Percentiles rank a stretch among this genome's conserved stretches.
phyloP scores from a whole-genome alignment of 345 rosid species.

The Rhodamnia rubescens region DNA sequence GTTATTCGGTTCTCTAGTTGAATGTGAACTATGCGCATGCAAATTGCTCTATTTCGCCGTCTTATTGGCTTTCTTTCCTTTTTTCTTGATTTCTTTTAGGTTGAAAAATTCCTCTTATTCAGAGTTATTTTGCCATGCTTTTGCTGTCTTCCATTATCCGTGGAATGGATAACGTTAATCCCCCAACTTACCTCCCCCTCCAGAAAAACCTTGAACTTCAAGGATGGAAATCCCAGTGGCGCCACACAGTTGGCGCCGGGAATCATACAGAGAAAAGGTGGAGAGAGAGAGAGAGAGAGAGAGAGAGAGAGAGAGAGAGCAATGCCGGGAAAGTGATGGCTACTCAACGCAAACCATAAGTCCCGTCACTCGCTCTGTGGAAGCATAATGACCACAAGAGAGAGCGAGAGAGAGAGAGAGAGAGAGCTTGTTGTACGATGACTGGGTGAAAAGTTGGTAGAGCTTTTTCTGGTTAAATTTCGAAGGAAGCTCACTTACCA shows the following conservation, averaged over 20 bases:
- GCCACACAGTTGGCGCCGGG: not conserved
- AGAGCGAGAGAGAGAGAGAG: not conserved
- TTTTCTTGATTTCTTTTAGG: not conserved
- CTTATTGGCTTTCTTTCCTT: not conserved
- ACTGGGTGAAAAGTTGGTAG: not conserved
- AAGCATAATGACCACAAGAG: not conserved
- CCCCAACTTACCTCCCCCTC: not conserved
- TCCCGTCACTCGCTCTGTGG: not conserved
- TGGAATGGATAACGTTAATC: not conserved
- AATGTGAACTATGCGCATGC: not conserved
- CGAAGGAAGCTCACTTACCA: constrained; percentile 24
- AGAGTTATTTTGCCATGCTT: not conserved
- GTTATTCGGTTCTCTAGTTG: too few relatives aligned
- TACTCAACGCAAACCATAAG: not conserved
- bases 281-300: not conserved
- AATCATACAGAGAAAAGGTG: not conserved
- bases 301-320: not conserved
- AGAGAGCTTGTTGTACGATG: not conserved
- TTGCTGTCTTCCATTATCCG: not conserved
- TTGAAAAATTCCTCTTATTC: not conserved
- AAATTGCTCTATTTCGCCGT: not conserved
- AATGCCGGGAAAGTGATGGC: not conserved
- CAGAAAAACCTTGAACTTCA: not conserved
- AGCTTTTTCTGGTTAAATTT: not conserved
- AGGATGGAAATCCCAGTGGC: not conserved